Evolutionary conservation across 345 rosid species (phyloP), one percentile per base, ranked within the genome.

Genomic region (Cochlearia excelsa): DNA sequence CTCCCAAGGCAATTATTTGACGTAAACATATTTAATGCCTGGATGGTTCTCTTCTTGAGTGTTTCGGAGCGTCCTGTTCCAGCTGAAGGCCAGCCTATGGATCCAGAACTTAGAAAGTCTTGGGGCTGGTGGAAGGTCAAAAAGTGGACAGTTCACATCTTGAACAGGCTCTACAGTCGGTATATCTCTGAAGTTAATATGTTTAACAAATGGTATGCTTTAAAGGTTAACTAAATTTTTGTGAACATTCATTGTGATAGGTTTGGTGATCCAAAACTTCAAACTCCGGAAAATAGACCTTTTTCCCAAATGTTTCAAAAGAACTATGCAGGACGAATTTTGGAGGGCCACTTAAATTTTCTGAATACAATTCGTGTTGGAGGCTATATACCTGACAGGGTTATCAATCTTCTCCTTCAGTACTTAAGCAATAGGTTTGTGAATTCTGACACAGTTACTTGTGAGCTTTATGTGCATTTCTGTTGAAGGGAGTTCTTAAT

Each of bases 71-170:
- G 96, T 74, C 82, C 95, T 51, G 89, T 94, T 67, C 95, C 93
- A n/a, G 30, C 64, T n/a, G 99, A 94, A 73, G 97, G 96, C 9
- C 93, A 94, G 74, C 97, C 97, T 71, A 40, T 66, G 49, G 97
- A 94, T 74, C 90, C 82, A 0, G 99, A 94, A 55, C 77, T 82
- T 31, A 81, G 97, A 79, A 94, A 90, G 77, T 81, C 95, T 42
- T 94, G 99, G 99, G 96, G 97, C 28, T 94, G 99, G 99, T 94
- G 99, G 99, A 94, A 94, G 75, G 90, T 94, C 84, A 94, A 94
- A 83, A 94, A 94, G 72, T 94, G 99, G 99, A 94, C 95, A 0
- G 87, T 86, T 72, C 97, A 90, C 63, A 94, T 94, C 62, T 76
- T 90, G 68, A 94, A 94, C 76, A 81, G 97, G 80, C 86, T 94